These are phyloP conservation scores for Cajanus cajan DNA, from an alignment of 306 rosid species.

Conservation along the genomic window DNA sequence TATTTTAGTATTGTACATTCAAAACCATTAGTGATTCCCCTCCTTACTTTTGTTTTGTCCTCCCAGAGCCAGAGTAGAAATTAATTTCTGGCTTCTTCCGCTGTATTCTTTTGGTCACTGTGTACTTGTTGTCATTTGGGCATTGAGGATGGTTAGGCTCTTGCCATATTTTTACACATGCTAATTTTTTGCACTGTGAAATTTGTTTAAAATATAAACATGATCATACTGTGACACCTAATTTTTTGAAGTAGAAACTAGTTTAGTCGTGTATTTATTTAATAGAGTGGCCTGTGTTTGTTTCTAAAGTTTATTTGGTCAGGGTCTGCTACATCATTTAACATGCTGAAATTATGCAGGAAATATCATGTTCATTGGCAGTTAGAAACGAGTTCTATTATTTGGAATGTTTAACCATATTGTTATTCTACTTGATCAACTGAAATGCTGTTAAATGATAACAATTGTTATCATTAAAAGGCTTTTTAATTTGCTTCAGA, in stretches of 20 bases:
- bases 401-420: conserved; percentile 7
- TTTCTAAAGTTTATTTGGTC: not conserved
- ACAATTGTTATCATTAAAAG: not conserved
- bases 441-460: not conserved
- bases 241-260: not conserved
- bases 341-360: conserved; percentile 36
- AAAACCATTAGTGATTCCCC: conserved; percentile 14
- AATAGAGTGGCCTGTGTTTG: not conserved
- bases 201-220: not conserved
- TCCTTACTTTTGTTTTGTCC: not conserved
- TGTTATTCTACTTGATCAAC: not conserved
- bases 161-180: not conserved
- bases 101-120: not conserved
- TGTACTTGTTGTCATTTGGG: not conserved
- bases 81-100: not conserved
- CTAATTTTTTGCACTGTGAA: not conserved
- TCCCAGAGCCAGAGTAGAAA: not conserved
- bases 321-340: not conserved
- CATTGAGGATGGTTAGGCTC: not conserved
- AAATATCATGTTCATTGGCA: conserved; percentile 38
- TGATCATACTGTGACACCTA: not conserved
- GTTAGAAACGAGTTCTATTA: conserved; percentile 37
- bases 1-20: not conserved
- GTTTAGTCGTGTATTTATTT: not conserved
- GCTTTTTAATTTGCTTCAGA: not conserved